Evolutionary conservation across 208 protist genomes (phyloP).

Genomic region (Naegleria gruberi): DNA sequence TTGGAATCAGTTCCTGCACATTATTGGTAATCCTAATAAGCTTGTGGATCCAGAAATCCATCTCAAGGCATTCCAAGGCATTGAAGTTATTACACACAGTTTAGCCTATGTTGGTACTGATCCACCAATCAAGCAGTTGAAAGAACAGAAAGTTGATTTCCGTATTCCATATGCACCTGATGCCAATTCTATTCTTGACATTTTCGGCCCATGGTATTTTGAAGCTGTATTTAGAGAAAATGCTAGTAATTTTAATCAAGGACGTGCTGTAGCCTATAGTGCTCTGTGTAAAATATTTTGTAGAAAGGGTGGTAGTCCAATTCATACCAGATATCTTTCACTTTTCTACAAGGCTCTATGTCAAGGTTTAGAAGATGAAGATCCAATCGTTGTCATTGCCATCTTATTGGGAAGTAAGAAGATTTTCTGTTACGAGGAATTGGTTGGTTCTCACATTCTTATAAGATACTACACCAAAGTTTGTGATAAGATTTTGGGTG

Average conservation of each 20-base stretch:
- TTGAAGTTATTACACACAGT: neutral
- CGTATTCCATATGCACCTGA: slow-evolving; percentile 10
- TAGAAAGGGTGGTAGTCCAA: slow-evolving; percentile 15
- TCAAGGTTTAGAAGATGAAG: neutral
- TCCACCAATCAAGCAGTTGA: neutral
- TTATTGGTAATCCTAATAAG: slow-evolving; percentile 12
- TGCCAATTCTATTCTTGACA: slow-evolving; percentile 23
- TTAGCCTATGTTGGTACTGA: neutral
- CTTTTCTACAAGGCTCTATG: neutral
- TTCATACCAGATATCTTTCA: neutral
- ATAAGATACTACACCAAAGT: slow-evolving; percentile 1
- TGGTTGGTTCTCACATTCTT: neutral
- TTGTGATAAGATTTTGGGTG: slow-evolving; percentile 14
- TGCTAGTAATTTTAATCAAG: slow-evolving; percentile 9
- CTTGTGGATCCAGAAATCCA: slow-evolving; percentile 2
- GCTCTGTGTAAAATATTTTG: slow-evolving; percentile 20
- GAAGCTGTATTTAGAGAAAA: neutral
- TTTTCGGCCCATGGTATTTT: slow-evolving; percentile 28
- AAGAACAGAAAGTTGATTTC: neutral
- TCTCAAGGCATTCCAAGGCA: slow-evolving; percentile 6
- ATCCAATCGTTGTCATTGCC: neutral
- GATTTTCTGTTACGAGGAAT: slow-evolving; percentile 3
- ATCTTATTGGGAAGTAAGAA: slow-evolving; percentile 5
- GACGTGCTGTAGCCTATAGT: neutral
- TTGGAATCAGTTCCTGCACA: neutral